phyloP scores from a whole-genome alignment of 2,329 filamentous ascomycete species.

The Cercospora sp. region DNA sequence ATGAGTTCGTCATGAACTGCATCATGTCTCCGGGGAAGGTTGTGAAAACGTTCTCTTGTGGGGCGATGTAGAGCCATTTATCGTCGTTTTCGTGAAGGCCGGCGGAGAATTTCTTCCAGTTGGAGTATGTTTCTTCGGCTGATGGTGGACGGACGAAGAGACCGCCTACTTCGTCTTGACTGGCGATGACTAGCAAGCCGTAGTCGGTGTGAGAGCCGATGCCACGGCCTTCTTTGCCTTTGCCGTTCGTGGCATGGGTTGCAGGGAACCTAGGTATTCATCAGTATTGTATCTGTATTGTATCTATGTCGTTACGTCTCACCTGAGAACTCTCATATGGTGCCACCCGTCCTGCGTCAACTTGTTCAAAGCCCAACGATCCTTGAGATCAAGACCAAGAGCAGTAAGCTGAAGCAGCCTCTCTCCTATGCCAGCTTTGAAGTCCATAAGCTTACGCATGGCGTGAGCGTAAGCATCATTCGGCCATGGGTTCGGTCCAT shows the following conservation, averaged over 20 bases:
- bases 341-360: conserved; percentile 19
- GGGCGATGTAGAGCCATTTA: conserved; percentile 14
- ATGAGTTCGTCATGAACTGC: conserved; percentile 20
- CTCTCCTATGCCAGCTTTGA: conserved; percentile 13
- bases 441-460: conserved; percentile 15
- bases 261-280: no score
- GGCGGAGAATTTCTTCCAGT: conserved; percentile 17
- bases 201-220: conserved; percentile 22
- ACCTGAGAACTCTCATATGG: conserved; percentile 18
- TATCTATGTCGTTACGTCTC: no score
- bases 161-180: conserved; percentile 20
- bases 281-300: no score
- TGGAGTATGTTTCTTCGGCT: conserved; percentile 12
- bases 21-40: conserved; percentile 19
- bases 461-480: conserved; percentile 2
- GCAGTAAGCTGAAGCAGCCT: conserved; percentile 17
- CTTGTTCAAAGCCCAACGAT: conserved; percentile 7
- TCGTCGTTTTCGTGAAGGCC: conserved; percentile 14
- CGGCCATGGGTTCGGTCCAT: conserved; percentile 17
- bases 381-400: conserved; percentile 14
- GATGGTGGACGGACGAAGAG: conserved; percentile 16
- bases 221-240: conserved; percentile 18
- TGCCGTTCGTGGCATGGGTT: conserved; percentile 11
- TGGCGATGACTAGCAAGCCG: conserved; percentile 18
- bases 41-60: conserved; percentile 16